Evolutionary conservation across 2,329 filamentous ascomycete genomes (phyloP).

Genomic region (Chaetomiaceae sp.): DNA sequence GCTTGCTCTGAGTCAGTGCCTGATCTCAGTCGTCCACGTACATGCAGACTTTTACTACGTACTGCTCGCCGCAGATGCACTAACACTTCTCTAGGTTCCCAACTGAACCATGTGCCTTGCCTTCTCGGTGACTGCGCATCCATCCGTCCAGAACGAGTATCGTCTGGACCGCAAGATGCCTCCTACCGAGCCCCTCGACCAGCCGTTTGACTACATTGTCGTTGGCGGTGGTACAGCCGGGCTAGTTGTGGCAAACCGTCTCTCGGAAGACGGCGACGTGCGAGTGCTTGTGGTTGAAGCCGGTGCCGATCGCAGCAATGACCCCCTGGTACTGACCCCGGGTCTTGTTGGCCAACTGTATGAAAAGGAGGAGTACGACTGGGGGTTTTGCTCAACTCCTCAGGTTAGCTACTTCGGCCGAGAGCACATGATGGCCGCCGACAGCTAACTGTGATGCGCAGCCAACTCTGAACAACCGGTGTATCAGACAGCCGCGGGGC

Average conservation of each 20-base stretch:
- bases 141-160: too few species aligned
- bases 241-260: constrained; percentile 40
- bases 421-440: neutral
- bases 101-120: too few species aligned
- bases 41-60: too few species aligned
- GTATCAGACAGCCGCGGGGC: constrained; percentile 29
- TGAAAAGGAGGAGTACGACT: constrained; percentile 35
- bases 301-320: constrained; percentile 29
- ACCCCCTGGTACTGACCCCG: constrained; percentile 33
- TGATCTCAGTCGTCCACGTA: too few species aligned
- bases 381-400: constrained; percentile 33
- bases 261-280: constrained; percentile 32
- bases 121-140: too few species aligned
- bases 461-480: constrained; percentile 25
- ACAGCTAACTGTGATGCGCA: constrained; percentile 2
- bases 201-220: constrained; percentile 40
- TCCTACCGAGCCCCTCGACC: constrained; percentile 10
- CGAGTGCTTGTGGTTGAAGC: constrained; percentile 37
- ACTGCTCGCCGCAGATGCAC: too few species aligned
- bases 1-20: too few species aligned
- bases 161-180: constrained; percentile 8
- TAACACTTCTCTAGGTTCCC: too few species aligned
- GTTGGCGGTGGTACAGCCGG: constrained; percentile 47
- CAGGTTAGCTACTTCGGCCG: constrained; percentile 26
- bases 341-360: constrained; percentile 30